These are phyloP conservation scores for Papiliotrema fonsecae DNA, from an alignment of 1,284 basidiomycete species.

Conservation along the genomic window DNA sequence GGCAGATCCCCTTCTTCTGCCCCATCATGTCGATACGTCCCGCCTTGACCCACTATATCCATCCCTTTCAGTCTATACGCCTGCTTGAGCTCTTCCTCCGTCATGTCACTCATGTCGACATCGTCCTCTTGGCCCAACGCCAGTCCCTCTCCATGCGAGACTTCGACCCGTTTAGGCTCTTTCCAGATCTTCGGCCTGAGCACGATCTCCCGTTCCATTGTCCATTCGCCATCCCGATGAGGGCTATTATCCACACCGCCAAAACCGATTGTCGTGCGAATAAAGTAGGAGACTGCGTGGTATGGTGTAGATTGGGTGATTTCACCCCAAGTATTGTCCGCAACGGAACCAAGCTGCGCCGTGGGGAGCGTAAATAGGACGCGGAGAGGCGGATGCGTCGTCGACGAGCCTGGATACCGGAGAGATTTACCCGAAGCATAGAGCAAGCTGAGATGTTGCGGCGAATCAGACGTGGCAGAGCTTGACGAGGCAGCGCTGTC, in stretches of 20 bases:
- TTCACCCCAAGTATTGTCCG: conserved; percentile 39
- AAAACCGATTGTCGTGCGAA: conserved; percentile 40
- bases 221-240: conserved; percentile 15
- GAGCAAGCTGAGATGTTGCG: conserved; percentile 28
- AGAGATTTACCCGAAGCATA: conserved; percentile 44
- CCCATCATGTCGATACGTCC: conserved; percentile 20
- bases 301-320: conserved; percentile 33
- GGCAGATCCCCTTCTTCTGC: conserved; percentile 20
- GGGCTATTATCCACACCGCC: conserved; percentile 19
- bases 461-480: not conserved
- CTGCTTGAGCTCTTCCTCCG: conserved; percentile 31
- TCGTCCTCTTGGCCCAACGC: conserved; percentile 1
- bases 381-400: conserved; percentile 34
- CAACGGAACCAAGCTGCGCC: conserved; percentile 20
- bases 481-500: conserved; percentile 2
- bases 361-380: conserved; percentile 44
- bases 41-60: conserved; percentile 41
- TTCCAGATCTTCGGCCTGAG: conserved; percentile 34
- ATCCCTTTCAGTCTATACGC: conserved; percentile 46
- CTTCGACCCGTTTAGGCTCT: conserved; percentile 29
- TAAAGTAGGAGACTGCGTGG: conserved; percentile 35
- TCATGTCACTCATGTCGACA: conserved; percentile 1
- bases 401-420: conserved; percentile 36
- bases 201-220: conserved; percentile 25
- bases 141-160: conserved; percentile 21